A percentile compares a stretch with the other conserved stretches of the same genome.
These are phyloP conservation scores for Rosa hybrid DNA, from an alignment of 331 rosid species.

Conservation along the genomic window DNA sequence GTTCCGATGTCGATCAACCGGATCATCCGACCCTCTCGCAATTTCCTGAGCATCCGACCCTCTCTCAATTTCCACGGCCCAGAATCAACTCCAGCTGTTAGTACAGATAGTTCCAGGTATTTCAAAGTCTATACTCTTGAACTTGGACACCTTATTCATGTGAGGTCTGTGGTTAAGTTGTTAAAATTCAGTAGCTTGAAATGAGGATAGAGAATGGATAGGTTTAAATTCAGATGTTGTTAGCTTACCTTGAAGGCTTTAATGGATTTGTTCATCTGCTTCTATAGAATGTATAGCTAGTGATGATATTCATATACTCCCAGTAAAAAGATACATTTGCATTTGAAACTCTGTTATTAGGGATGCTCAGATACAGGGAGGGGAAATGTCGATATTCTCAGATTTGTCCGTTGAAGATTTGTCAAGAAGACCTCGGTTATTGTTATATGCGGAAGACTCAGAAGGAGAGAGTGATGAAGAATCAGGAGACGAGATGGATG, in stretches of 20 bases:
- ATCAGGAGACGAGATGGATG: too few species aligned
- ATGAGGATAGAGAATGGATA: not conserved
- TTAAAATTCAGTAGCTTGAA: not conserved
- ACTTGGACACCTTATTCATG: too few species aligned
- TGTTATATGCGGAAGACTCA: too few species aligned
- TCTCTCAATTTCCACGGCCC: too few species aligned
- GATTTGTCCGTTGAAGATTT: too few species aligned
- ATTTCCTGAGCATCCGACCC: too few species aligned
- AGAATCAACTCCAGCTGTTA: not conserved
- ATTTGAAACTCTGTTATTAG: not conserved
- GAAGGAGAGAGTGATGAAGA: too few species aligned
- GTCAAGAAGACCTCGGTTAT: too few species aligned
- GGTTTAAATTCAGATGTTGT: not conserved
- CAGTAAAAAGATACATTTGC: not conserved
- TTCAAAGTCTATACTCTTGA: not conserved
- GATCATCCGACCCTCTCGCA: too few species aligned
- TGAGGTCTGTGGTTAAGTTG: not conserved
- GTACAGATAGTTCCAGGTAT: not conserved
- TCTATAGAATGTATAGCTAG: not conserved
- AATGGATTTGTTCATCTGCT: not conserved
- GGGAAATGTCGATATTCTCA: not conserved
- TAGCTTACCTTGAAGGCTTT: not conserved
- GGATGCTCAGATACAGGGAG: not conserved
- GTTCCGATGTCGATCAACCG: too few species aligned
- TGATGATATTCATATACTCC: not conserved